Base-by-base conservation (phyloP, 2,329 filamentous ascomycete genomes). In the Gliomastix tumulicola region DNA sequence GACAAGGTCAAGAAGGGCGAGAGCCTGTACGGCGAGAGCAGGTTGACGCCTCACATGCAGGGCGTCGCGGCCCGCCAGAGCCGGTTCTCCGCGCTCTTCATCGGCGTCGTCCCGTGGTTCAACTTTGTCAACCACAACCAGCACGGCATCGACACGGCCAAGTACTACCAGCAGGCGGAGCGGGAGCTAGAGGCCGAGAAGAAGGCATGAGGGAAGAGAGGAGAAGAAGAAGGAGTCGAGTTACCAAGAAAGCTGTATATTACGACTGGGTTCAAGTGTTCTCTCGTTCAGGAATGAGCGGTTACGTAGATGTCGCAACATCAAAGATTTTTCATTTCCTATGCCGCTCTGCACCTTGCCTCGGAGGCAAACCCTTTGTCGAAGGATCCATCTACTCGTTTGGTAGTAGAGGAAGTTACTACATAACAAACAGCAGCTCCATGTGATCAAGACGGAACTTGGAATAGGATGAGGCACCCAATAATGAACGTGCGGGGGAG, bases 161-260 rank as follows among this genome's bases (percentile, higher is more conserved):
- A 98, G 70, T 98, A 98, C 69, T 98, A 94, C 65, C 82, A 83
- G 59, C 88, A 94, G 62, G 92, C 92, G 7, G 92, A 98, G 72
- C 74, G 82, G 60, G 92, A 98, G 63, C 66, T 98, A 53, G 92
- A 94, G 66, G 82, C 80, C 27, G 88, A 94, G 70, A 46, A 34
- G 20, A 33, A 40, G 38, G 38, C 31, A 11, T 35, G 16, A 27
- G 20, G 9, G n/a, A n/a, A 34, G n/a, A 19, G 17, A 34, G 17
- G 32, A 31, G 11, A 31, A 17, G 30, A 11, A 9, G 30, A 31
- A 12, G 30, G n/a, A n/a, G n/a, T n/a, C n/a, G n/a, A n/a, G n/a
- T n/a, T n/a, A n/a, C n/a, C n/a, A n/a, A n/a, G n/a, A n/a, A n/a
- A n/a, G n/a, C n/a, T n/a, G n/a, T n/a, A n/a, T n/a, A 32, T 21